phyloP scores from a whole-genome alignment of 106 monocot genomes.

The Acorus calamus region DNA sequence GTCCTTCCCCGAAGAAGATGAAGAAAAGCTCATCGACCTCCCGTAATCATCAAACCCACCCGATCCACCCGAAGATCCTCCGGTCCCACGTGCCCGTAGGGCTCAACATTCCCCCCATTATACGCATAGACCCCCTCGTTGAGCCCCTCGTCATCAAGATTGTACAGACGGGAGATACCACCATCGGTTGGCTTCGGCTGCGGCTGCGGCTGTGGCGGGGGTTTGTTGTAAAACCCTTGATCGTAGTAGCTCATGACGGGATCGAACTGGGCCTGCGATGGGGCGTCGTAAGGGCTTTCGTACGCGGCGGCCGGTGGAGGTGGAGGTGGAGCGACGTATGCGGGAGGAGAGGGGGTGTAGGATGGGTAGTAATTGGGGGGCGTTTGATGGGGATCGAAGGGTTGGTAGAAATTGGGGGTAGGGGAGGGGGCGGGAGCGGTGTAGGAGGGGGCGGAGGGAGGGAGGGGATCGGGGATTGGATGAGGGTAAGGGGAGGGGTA shows the following conservation, averaged over 20 bases:
- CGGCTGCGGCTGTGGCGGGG: neutral
- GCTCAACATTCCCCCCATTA: constrained; percentile 64
- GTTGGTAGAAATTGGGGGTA: constrained; percentile 14
- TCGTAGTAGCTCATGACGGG: constrained; percentile 12
- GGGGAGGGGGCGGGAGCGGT: constrained; percentile 4
- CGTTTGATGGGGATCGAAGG: constrained; percentile 14
- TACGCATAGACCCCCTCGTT: constrained; percentile 71
- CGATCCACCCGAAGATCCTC: constrained; percentile 14
- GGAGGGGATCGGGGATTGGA: constrained; percentile 21
- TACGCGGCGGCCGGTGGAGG: constrained; percentile 22
- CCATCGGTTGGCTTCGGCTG: neutral
- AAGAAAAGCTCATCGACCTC: constrained; percentile 26
- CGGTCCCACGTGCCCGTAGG: constrained; percentile 17
- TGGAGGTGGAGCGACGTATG: neutral
- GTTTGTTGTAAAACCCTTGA: constrained; percentile 19
- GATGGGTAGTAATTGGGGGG: constrained; percentile 10
- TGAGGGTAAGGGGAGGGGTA: constrained; percentile 15
- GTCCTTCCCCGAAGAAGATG: constrained; percentile 13
- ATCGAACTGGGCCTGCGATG: constrained; percentile 7
- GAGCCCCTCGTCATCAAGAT: constrained; percentile 19
- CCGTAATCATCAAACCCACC: constrained; percentile 42
- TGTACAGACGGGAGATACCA: constrained; percentile 5
- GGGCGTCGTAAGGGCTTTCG: constrained; percentile 23
- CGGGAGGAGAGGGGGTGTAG: constrained; percentile 4
- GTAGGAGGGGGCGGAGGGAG: constrained; percentile 13